These are phyloP conservation scores for Candida silvicultrix DNA, from an alignment of 805 yeast genomes.

Conservation along the genomic window DNA sequence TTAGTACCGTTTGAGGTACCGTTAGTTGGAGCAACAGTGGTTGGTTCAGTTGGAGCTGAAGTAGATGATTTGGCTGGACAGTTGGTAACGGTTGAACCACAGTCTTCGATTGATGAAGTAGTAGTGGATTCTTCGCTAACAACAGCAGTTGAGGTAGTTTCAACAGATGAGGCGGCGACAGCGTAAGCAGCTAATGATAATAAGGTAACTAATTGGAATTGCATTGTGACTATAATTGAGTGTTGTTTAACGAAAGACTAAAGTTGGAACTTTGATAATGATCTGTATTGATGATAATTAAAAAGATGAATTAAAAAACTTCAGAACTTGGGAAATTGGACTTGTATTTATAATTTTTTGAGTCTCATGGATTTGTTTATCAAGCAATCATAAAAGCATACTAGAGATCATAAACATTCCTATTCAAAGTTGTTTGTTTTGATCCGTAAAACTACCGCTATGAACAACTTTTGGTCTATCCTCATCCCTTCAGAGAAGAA, in stretches of 20 bases:
- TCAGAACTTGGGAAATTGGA: background rate
- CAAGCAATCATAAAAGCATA: background rate
- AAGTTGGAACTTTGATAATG: slow-evolving; percentile 13
- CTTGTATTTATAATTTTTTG: background rate
- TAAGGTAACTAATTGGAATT: slow-evolving; percentile 24
- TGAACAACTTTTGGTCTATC: background rate
- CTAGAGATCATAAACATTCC: background rate
- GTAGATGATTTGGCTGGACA: slow-evolving; percentile 7
- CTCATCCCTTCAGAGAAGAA: background rate
- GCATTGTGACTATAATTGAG: slow-evolving; percentile 19
- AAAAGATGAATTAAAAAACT: background rate
- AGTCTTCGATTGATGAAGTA: slow-evolving; percentile 7
- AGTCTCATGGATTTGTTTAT: background rate
- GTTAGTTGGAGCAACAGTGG: slow-evolving; percentile 6
- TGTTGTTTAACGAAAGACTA: slow-evolving; percentile 11
- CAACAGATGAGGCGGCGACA: slow-evolving; percentile 14
- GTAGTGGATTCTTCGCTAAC: slow-evolving; percentile 7
- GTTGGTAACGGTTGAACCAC: slow-evolving; percentile 11
- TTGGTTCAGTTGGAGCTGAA: background rate
- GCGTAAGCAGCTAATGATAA: slow-evolving; percentile 22
- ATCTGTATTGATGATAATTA: slow-evolving; percentile 1
- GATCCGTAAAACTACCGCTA: background rate
- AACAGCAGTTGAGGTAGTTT: slow-evolving; percentile 8
- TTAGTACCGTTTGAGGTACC: slow-evolving; percentile 17
- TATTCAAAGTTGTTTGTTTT: background rate